Base-by-base conservation (phyloP, 2,329 filamentous ascomycete species). In the Akanthomyces uredinophilus region DNA sequence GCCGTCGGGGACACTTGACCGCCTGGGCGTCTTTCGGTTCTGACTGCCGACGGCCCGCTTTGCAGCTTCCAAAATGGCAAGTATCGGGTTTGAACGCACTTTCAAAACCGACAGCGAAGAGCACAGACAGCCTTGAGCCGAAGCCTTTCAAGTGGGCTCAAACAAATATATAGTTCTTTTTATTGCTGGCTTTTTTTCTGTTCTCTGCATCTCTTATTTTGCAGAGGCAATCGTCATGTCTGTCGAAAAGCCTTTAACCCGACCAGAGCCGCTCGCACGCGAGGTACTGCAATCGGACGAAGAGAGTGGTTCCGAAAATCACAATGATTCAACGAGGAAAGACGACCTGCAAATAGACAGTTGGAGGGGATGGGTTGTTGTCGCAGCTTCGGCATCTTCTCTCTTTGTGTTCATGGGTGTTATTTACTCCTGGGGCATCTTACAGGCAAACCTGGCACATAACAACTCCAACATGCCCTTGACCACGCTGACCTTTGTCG, bases 341-440 rank as follows among this genome's bases (percentile, higher is more conserved):
- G 32, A 59, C 14, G 49, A 52, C 22, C 47, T 53, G 10, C 6
- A 50, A 27, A 29, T 53, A 49, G 67, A 69, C 52, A 51, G 63
- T 7, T 66, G 63, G 57, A 60, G 60, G 8, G 69, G 67, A 8
- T 72, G 68, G 70, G 37, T 70, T 10, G 66, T 70, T 18, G 70
- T 70, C 3, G 55, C 64, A 7, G 70, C 70, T 1, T 65, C 69
- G 0, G 66, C 69, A 0, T 60, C 64, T 52, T 66, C 67, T 1
- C 63, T 71, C 20, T 71, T 71, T 49, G 65, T 68, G n/a, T 71
- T 70, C 61, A 66, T 71, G 59, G 70, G 70, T 14, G 67, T 70
- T 44, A 66, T 71, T 53, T 70, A 71, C 62, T 70, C 67, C 0
- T 70, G 68, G 69, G 69, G 68, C 18, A 68, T 71, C 24, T 47